A percentile compares a stretch with the other conserved stretches of the same genome.
These are phyloP conservation scores for Ogataea ramenticola DNA, from an alignment of 805 yeast genomes.

Conservation along the genomic window DNA sequence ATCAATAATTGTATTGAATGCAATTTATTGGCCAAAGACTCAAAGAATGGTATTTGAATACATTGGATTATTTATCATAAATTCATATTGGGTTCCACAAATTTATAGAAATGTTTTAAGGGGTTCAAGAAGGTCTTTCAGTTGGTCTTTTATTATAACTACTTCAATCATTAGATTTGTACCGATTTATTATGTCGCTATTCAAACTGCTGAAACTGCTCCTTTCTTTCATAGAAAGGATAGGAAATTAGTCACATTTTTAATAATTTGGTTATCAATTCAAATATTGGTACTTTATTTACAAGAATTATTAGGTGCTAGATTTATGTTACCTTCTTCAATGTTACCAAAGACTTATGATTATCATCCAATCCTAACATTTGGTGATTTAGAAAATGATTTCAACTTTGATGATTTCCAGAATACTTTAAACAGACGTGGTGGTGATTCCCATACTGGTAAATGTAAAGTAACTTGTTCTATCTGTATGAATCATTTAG, in stretches of 20 bases:
- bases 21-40: slow-evolving; percentile 55
- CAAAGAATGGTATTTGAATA: slow-evolving; percentile 54
- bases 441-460: slow-evolving; percentile 25
- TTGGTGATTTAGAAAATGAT: slow-evolving; percentile 56
- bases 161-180: slow-evolving; percentile 52
- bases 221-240: slow-evolving; percentile 69
- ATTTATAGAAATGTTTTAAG: slow-evolving; percentile 67
- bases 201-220: slow-evolving; percentile 34
- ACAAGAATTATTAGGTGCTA: slow-evolving; percentile 67
- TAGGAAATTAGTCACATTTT: slow-evolving; percentile 35
- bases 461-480: slow-evolving; percentile 67
- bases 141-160: slow-evolving; percentile 72
- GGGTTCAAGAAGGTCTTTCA: slow-evolving; percentile 59
- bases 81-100: slow-evolving; percentile 87
- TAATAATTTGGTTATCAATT: slow-evolving; percentile 47
- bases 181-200: slow-evolving; percentile 61
- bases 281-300: slow-evolving; percentile 54
- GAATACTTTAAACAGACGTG: slow-evolving; percentile 23
- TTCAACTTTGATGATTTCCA: slow-evolving; percentile 41
- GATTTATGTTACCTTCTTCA: slow-evolving; percentile 74
- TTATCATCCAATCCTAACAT: slow-evolving; percentile 63
- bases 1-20: slow-evolving; percentile 49
- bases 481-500: slow-evolving; percentile 81
- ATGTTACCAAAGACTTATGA: slow-evolving; percentile 77
- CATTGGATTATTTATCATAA: slow-evolving; percentile 39